Evolutionary conservation across 352 stramenopile genomes (phyloP), one percentile per base, ranked within the genome.

Genomic region (Pythium brassicae): DNA sequence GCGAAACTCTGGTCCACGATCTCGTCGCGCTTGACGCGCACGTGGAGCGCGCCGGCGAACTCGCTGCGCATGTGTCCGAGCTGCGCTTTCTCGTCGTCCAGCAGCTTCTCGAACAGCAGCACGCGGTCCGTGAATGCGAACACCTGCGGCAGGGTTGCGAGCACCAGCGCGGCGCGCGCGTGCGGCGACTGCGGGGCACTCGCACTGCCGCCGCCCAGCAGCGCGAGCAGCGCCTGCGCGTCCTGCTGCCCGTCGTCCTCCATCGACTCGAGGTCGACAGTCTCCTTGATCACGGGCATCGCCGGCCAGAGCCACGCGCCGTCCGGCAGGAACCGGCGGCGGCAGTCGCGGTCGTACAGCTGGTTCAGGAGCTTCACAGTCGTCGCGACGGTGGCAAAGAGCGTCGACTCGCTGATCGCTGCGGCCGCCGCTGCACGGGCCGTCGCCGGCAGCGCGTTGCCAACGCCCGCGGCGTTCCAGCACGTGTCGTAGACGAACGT

Each of bases 1-100:
- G 79, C 61, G 62, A 97, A 97, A 23, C 84, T 96, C 69, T 98
- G 80, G 57, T 87, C 68, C 47, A 98, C 95, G 39, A 98, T 87
- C n/a, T 86, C 73, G 45, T 87, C 69, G 1, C 86, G 82, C 51
- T 83, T 76, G 20, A 96, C 74, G 15, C 71, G 74, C 10, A 96
- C 68, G 14, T 81, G 67, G 40, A 90, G 57, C 4, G 73, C 68
- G 10, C 62, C 62, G 15, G 58, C 64, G 58, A 89, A 89, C 42
- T 92, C 80, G 29, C 83, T 72, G 6, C 83, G 82, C 0, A 83
- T 57, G n/a, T 68, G 55, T 2, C 51, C 61, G 17, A 87, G 22
- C 12, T 76, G 60, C 5, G 57, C 55, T 57, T 89, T 90, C 11
- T 87, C 80, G 26, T 83, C 72, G 39, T 86, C 69, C 15, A 93